Evolutionary conservation across 108 stramenopile genomes (phyloP).

Genomic region (Pseudonitzschia multiseries): DNA sequence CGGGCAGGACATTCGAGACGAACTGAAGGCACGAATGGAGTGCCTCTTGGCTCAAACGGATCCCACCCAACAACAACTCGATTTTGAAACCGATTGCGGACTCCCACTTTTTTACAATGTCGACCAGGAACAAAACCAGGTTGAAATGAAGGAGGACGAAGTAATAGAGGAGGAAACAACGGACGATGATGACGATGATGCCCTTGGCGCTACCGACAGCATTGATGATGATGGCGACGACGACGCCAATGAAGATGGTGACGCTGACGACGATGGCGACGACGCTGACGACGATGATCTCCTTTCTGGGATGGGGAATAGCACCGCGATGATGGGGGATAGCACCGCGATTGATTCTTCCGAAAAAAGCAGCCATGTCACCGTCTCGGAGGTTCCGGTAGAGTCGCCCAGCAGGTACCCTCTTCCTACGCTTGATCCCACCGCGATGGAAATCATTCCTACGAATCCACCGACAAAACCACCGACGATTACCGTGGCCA

Average conservation of each 20-base stretch:
- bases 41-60: background rate
- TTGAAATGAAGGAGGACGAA: background rate
- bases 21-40: background rate
- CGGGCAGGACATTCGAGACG: background rate
- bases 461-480: too few species aligned
- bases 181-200: background rate
- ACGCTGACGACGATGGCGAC: background rate
- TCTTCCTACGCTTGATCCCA: too few species aligned
- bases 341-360: background rate
- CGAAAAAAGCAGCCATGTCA: too few species aligned
- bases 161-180: background rate
- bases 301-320: too few species aligned
- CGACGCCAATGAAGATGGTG: background rate
- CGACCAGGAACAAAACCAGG: background rate
- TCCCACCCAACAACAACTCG: background rate
- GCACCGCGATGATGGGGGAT: background rate
- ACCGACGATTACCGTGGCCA: too few species aligned
- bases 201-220: too few species aligned
- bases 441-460: too few species aligned
- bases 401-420: too few species aligned
- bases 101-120: background rate
- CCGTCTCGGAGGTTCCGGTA: too few species aligned
- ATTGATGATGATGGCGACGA: too few species aligned
- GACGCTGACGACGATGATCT: background rate
- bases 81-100: background rate